phyloP scores from a whole-genome alignment of 1,139 yeast genomes.

The Maudiozyma humilis region DNA sequence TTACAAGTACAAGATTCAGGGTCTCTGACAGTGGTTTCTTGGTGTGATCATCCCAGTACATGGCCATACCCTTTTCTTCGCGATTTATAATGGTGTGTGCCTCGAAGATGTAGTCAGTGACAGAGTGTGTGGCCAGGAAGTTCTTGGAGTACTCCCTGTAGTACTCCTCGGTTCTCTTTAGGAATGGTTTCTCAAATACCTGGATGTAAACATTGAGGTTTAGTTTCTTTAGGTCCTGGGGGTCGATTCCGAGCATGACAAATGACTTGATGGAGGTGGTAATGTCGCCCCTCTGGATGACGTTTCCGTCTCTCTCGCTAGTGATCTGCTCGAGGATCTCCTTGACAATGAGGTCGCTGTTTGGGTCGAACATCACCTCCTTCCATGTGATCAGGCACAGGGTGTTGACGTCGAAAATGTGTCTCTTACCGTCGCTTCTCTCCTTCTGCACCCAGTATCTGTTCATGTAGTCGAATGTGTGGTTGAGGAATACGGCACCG shows the following conservation, averaged over 20 bases:
- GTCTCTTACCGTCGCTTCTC: slow-evolving; percentile 88
- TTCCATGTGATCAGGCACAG: slow-evolving; percentile 85
- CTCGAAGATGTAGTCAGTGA: slow-evolving; percentile 82
- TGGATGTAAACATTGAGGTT: slow-evolving; percentile 75
- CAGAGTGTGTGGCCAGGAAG: slow-evolving; percentile 65
- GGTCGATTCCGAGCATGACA: slow-evolving; percentile 68
- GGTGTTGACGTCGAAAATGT: slow-evolving; percentile 85
- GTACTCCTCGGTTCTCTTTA: slow-evolving; percentile 64
- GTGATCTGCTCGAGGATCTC: slow-evolving; percentile 74
- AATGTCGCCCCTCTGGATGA: slow-evolving; percentile 58
- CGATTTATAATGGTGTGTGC: slow-evolving; percentile 77
- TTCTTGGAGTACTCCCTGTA: slow-evolving; percentile 62
- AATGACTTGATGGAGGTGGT: slow-evolving; percentile 76
- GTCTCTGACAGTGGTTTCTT: slow-evolving; percentile 68
- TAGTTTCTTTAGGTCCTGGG: slow-evolving; percentile 75
- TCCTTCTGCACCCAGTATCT: slow-evolving; percentile 97
- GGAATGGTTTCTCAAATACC: slow-evolving; percentile 68
- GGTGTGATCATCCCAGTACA: slow-evolving; percentile 81
- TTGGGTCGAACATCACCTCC: slow-evolving; percentile 63
- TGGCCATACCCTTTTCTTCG: slow-evolving; percentile 69
- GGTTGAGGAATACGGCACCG: slow-evolving; percentile 88
- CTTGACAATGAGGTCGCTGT: slow-evolving; percentile 49
- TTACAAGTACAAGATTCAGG: slow-evolving; percentile 67
- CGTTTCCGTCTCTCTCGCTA: slow-evolving; percentile 71
- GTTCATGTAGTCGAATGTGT: slow-evolving; percentile 91